Conservation (phyloP, 78 protist species). For the Guillardia theta region DNA sequence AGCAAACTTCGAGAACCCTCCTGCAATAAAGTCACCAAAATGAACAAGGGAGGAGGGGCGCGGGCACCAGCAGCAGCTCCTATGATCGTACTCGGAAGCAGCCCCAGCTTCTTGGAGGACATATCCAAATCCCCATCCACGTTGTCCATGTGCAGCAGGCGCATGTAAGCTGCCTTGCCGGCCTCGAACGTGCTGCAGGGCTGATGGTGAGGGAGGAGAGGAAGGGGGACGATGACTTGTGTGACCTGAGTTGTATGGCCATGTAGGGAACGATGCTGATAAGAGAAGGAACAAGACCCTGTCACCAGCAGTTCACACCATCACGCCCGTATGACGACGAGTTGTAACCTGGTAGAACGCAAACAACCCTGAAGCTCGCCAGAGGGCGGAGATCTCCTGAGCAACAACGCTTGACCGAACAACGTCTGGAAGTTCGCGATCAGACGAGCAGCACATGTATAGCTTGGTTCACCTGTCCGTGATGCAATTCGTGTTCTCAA, state of each 20-base stretch:
- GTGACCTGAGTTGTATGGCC: constrained; percentile 27
- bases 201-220: too few species aligned
- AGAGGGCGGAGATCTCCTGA: too few species aligned
- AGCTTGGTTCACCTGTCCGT: neutral
- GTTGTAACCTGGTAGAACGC: too few species aligned
- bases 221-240: too few species aligned
- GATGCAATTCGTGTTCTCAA: neutral
- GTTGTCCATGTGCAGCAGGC: too few species aligned
- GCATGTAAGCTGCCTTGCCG: neutral
- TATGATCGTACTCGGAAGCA: neutral
- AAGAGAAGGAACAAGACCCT: too few species aligned
- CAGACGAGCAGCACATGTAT: neutral
- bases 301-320: too few species aligned
- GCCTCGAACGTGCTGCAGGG: constrained; percentile 6
- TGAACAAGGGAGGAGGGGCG: neutral
- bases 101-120: neutral
- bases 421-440: neutral
- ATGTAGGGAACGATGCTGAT: constrained; percentile 29
- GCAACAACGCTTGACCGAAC: neutral
- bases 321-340: too few species aligned
- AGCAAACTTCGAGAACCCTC: neutral
- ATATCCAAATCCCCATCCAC: too few species aligned
- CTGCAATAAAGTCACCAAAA: neutral
- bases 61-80: neutral
- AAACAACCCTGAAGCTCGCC: too few species aligned